phyloP scores from a whole-genome alignment of 1,284 basidiomycete species.

The Ceratobasidium sp. region DNA sequence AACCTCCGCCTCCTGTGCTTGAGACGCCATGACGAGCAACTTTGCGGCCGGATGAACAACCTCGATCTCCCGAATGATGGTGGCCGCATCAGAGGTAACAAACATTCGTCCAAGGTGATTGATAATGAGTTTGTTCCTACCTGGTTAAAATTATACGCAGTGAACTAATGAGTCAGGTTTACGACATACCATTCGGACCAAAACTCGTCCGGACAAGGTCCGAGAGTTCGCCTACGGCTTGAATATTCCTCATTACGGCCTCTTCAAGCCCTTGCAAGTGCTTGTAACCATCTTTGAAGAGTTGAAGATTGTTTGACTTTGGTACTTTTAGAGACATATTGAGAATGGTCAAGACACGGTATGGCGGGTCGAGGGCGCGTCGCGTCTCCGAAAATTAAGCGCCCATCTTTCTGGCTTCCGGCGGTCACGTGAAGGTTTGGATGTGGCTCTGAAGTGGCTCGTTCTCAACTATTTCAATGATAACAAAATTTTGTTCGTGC shows the following conservation, averaged over 20 bases:
- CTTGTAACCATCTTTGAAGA: constrained; percentile 97
- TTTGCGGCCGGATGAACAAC: constrained; percentile 99
- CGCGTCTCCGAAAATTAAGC: constrained; percentile 39
- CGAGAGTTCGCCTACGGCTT: constrained; percentile 91
- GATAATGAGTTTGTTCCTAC: constrained; percentile 94
- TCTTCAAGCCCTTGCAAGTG: constrained; percentile 91
- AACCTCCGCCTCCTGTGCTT: constrained; percentile 93
- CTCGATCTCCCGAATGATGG: constrained; percentile 97
- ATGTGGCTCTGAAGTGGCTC: too few species aligned
- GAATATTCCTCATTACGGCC: constrained; percentile 92
- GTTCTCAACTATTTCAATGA: too few species aligned
- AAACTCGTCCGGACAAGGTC: constrained; percentile 96
- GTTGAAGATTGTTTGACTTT: constrained; percentile 84
- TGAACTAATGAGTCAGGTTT: not conserved
- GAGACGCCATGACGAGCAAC: constrained; percentile 95
- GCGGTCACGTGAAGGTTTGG: too few species aligned
- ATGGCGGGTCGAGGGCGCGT: constrained; percentile 37
- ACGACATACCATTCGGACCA: constrained; percentile 85
- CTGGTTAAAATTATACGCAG: constrained; percentile 50
- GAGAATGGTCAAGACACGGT: constrained; percentile 11
- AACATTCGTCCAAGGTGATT: constrained; percentile 96
- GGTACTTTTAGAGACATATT: constrained; percentile 95
- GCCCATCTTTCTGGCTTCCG: too few species aligned
- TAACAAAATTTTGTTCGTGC: too few species aligned
- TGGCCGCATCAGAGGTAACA: constrained; percentile 98